Evolutionary conservation across 1,284 basidiomycete species (phyloP), one percentile per base, ranked within the genome.

Genomic region (Rhodotorula glutinis): DNA sequence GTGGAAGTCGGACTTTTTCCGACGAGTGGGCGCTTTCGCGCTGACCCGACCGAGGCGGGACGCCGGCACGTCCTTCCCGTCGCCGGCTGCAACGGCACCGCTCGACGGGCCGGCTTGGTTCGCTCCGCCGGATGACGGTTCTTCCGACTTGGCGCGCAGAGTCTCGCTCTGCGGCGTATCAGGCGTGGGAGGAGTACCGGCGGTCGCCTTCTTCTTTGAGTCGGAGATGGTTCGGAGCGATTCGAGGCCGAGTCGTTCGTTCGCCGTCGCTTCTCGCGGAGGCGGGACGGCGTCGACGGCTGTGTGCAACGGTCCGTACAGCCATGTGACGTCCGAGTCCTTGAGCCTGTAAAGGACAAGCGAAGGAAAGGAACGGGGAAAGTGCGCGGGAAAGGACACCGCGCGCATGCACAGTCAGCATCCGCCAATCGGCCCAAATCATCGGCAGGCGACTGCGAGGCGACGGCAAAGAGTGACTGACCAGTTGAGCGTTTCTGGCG

Each of bases 271-370:
- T 9, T 81, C 77, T 74, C 80, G 82, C 23, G 82, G 79, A 7
- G 83, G 80, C 2, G 83, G 84, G 10, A 85, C 83, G 4, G 84
- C 82, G 73, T 93, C 91, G 65, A 87, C 85, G 52, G 91, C 91
- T 2, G 91, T 91, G 79, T 98, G 96, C 1, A 98, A 82, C 21
- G 96, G 96, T 0, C 95, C 95, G 77, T 98, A 98, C 3, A 98
- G 85, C 95, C 96, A 98, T 17, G 96, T 98, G 40, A 98, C 95
- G 79, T 98, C 95, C 33, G 91, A 94, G 80, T 98, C 96, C 79
- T 98, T 98, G 75, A 98, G 86, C 95, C 95, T 98, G 82, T 19
- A 41, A 7, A 60, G 38, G 41, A 19, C 16, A 27, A 25, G 40
- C 17, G n/a, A 19, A 19, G 17, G 46, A 30, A 52, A 2, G 47